Evolutionary conservation across 495 filamentous ascomycete species (phyloP).

Genomic region (Penicillium psychrofluorescens): DNA sequence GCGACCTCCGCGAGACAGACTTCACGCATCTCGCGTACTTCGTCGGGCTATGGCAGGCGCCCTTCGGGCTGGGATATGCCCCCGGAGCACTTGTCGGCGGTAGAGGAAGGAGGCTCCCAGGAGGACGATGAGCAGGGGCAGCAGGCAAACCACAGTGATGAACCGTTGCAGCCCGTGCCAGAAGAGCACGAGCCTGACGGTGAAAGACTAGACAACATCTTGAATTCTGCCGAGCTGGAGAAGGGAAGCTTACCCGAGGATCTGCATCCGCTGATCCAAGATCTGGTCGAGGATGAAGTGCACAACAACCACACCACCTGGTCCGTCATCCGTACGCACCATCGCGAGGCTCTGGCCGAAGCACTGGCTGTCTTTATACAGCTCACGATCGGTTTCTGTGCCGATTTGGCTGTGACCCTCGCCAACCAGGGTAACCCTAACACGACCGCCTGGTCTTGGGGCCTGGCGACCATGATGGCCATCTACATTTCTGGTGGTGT

Average conservation of each 20-base stretch:
- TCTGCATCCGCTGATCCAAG: conserved; percentile 32
- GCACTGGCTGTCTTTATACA: conserved; percentile 39
- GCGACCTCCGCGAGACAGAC: conserved; percentile 7
- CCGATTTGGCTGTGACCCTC: conserved; percentile 40
- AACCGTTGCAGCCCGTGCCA: conserved; percentile 11
- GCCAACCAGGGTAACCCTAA: conserved; percentile 36
- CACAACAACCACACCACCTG: conserved; percentile 47
- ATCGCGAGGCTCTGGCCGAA: conserved; percentile 44
- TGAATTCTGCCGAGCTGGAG: conserved; percentile 15
- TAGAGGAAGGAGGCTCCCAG: conserved; percentile 19
- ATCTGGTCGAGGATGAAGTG: conserved; percentile 35
- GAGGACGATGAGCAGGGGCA: conserved; percentile 4
- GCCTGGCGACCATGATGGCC: conserved; percentile 49
- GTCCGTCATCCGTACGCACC: conserved; percentile 44
- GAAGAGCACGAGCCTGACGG: conserved; percentile 9
- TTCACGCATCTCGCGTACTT: conserved; percentile 21
- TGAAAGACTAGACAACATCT: conserved; percentile 4
- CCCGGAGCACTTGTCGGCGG: conserved; percentile 15
- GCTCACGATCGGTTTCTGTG: conserved; percentile 40
- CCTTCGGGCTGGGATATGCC: conserved; percentile 12
- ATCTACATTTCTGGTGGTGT: conserved; percentile 51
- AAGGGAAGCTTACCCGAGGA: conserved; percentile 26
- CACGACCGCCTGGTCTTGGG: conserved; percentile 48
- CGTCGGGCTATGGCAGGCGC: conserved; percentile 17
- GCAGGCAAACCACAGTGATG: conserved; percentile 6